Base-by-base conservation (phyloP, 108 stramenopile genomes). In the Mediolabrus comicus region DNA sequence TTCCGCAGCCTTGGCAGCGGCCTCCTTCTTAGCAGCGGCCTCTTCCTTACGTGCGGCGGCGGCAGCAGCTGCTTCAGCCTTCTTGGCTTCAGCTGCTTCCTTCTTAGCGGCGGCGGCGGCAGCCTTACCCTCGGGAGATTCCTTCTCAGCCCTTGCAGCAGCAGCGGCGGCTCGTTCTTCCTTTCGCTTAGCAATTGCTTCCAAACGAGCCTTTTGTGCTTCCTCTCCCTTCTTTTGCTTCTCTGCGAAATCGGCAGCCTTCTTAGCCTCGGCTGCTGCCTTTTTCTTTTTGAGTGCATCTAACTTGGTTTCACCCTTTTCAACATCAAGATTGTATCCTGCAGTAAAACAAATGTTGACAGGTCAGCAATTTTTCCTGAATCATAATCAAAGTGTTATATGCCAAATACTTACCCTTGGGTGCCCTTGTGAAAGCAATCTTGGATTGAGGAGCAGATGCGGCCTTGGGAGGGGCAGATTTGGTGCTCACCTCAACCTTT, bases 371-470 rank as follows among this genome's bases (percentile, higher is more conserved):
- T n/a, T n/a, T n/a, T 49, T 72, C 69, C 17, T 71, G 62, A 77
- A 83, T 83, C 17, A 80, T 78, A 19, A 72, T 79, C 3, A 75
- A 60, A 49, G 75, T 77, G 16, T 74, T 64, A 3, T 62, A 69
- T 2, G 66, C 55, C 24, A 80, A 71, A 35, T 82, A 70, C 57
- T 86, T 33, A 67, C 78, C 78, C 78, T 72, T 75, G 56, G 76
- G 71, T 17, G 62, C 76, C 26, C 33, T 70, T 27, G 69, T 56
- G 69, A 64, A 80, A 2, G 74, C 32, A 71, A 64, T 70, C 69
- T 69, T 59, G 52, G 62, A 59, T 30, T 19, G 36, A 9, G 69
- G 69, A 31, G 62, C 69, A 56, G 60, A 41, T 17, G 29, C 69
- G 5, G 72, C 32, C 65, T 80, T 84, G 72, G 86, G 35, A 43